These are phyloP conservation scores for Diddensiella santjacobensis DNA, from an alignment of 805 yeast genomes.

Conservation along the genomic window DNA sequence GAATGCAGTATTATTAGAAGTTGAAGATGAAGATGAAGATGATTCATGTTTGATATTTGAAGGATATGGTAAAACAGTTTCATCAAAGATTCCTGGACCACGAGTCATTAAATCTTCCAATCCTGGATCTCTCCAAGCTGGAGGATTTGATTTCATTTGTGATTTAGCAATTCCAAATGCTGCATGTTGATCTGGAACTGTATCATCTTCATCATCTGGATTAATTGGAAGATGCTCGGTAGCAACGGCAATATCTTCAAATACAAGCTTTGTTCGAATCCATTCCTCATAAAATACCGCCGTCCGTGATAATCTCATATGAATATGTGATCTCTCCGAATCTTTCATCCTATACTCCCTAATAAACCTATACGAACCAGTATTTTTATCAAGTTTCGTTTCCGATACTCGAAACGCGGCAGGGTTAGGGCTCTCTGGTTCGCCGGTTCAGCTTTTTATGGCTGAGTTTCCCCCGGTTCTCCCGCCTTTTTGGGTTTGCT, in stretches of 20 bases:
- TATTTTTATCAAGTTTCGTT: no score
- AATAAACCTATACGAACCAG: no score
- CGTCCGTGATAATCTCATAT: slow-evolving; percentile 26
- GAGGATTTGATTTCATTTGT: slow-evolving; percentile 9
- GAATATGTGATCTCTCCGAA: slow-evolving; percentile 33
- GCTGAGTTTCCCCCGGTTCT: no score
- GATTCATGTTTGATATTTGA: background rate
- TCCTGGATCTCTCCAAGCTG: slow-evolving; percentile 25
- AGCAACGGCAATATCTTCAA: slow-evolving; percentile 27
- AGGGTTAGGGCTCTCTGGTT: no score
- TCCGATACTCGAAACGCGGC: background rate
- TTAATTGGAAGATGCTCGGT: slow-evolving; percentile 22
- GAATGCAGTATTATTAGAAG: background rate
- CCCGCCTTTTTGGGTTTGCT: no score
- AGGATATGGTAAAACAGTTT: slow-evolving; percentile 1
- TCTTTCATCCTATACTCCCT: slow-evolving; percentile 29
- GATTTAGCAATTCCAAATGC: slow-evolving; percentile 20
- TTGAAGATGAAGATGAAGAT: no score
- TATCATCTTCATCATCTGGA: slow-evolving; percentile 28
- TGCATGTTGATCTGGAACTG: slow-evolving; percentile 23
- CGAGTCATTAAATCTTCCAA: slow-evolving; percentile 17
- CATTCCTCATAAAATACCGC: slow-evolving; percentile 31
- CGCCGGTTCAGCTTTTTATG: no score
- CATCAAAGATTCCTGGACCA: slow-evolving; percentile 12
- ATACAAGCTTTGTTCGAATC: slow-evolving; percentile 29